Percentiles rank a stretch among this genome's conserved stretches.
Evolutionary conservation across 2,329 filamentous ascomycete genomes (phyloP).

Genomic region (Chalara sp.): DNA sequence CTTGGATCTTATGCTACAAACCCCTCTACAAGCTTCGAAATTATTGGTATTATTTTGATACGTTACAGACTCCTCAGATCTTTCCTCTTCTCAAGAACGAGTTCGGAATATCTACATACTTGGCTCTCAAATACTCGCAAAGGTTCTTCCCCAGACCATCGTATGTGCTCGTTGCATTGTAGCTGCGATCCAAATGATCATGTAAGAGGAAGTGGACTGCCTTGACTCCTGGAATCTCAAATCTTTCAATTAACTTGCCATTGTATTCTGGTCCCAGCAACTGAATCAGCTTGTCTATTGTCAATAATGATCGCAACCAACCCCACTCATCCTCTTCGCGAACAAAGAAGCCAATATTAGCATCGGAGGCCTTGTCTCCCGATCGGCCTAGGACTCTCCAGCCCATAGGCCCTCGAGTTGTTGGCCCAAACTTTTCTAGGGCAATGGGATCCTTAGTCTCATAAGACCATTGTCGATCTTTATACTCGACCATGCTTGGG

Average conservation of each 20-base stretch:
- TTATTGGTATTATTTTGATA: not conserved
- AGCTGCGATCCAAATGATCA: conserved; percentile 15
- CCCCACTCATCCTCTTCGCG: conserved; percentile 32
- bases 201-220: conserved; percentile 22
- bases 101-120: conserved; percentile 16
- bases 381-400: conserved; percentile 29
- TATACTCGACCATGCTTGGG: conserved; percentile 2
- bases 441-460: conserved; percentile 11
- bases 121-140: conserved; percentile 15
- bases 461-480: conserved; percentile 12
- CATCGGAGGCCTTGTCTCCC: conserved; percentile 32
- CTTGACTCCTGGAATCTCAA: conserved; percentile 16
- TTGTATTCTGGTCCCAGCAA: conserved; percentile 20
- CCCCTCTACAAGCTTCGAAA: not conserved
- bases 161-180: conserved; percentile 12
- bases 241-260: conserved; percentile 22
- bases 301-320: conserved; percentile 27
- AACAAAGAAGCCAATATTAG: conserved; percentile 35
- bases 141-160: conserved; percentile 15
- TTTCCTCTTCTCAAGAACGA: conserved; percentile 13
- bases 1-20: no score
- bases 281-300: conserved; percentile 19
- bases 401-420: conserved; percentile 21
- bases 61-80: conserved; percentile 4
- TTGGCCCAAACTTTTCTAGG: conserved; percentile 21